A percentile compares a stretch with the other conserved stretches of the same genome.
phyloP scores from a whole-genome alignment of 176 grass and related monocot species.

The Canna indica region DNA sequence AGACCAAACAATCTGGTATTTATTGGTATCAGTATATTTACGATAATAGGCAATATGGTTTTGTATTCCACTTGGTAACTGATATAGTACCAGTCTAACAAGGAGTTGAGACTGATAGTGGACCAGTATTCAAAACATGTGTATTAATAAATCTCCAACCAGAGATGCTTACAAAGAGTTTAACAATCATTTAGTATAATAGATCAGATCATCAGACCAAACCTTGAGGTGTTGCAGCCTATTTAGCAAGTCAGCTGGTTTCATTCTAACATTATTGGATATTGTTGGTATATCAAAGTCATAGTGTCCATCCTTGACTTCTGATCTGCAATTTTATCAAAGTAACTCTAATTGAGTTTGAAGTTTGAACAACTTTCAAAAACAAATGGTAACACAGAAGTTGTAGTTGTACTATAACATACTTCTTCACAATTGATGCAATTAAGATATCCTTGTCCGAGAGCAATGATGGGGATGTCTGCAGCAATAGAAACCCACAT shows the following conservation, averaged over 20 bases:
- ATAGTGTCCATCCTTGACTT: constrained; percentile 71
- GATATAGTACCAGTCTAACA: too few species aligned
- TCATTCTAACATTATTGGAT: constrained; percentile 50
- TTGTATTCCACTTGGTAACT: too few species aligned
- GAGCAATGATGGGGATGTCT: constrained; percentile 69
- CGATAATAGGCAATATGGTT: too few species aligned
- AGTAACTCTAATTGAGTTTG: constrained; percentile 7
- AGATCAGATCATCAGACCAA: constrained; percentile 6
- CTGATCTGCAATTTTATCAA: constrained; percentile 43
- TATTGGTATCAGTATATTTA: too few species aligned
- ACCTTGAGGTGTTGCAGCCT: constrained; percentile 82
- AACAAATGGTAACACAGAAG: constrained; percentile 8
- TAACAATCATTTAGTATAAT: not conserved
- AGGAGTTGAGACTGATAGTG: too few species aligned
- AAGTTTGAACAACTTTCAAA: constrained; percentile 3
- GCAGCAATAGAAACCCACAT: constrained; percentile 25
- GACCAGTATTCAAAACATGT: too few species aligned
- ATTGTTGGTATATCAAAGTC: constrained; percentile 67
- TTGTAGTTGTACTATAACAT: not conserved
- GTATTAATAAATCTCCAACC: not conserved
- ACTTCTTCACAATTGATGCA: constrained; percentile 68
- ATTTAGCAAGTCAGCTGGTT: constrained; percentile 53
- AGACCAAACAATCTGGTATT: too few species aligned
- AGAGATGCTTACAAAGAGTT: not conserved
- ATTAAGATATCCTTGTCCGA: constrained; percentile 63